These are phyloP conservation scores for Colletotrichum sp. DNA, from an alignment of 2,329 filamentous ascomycete genomes.

Conservation along the genomic window DNA sequence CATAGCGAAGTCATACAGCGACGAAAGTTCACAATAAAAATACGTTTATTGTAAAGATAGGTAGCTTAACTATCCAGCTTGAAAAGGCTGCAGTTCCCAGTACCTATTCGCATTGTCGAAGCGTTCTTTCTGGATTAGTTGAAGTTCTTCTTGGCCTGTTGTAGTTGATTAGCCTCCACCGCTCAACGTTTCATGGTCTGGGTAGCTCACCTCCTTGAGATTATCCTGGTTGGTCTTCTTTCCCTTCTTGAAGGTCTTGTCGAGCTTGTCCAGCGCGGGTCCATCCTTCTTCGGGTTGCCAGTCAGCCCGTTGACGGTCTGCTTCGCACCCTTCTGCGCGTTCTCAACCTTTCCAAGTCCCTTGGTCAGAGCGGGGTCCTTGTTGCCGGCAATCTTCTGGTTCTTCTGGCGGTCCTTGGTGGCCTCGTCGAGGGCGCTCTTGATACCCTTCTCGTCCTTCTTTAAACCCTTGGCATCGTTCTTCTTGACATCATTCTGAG, in stretches of 20 bases:
- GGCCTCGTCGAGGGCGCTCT: not conserved
- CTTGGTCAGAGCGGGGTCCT: not conserved
- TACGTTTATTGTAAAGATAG: too few species aligned
- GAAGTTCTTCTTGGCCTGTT: constrained; percentile 13
- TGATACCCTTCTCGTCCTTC: constrained; percentile 5
- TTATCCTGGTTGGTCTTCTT: constrained; percentile 4
- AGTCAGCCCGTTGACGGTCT: not conserved
- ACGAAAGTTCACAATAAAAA: too few species aligned
- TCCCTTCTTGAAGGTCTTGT: constrained; percentile 6
- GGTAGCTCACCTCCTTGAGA: not conserved
- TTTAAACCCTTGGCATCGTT: not conserved
- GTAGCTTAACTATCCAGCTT: too few species aligned
- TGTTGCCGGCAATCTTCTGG: constrained; percentile 10
- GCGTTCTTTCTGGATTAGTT: not conserved
- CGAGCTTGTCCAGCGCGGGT: not conserved
- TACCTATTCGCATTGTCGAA: too few species aligned
- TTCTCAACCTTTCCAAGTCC: constrained; percentile 6
- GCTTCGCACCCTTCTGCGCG: constrained; percentile 2
- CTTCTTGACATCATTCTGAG: not conserved
- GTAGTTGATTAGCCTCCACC: too few species aligned
- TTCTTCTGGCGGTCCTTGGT: constrained; percentile 5
- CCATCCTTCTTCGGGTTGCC: constrained; percentile 7
- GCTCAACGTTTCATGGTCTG: too few species aligned
- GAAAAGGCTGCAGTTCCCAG: too few species aligned
- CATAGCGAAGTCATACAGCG: too few species aligned